phyloP scores from a whole-genome alignment of 192 early-diverging fungal genomes.

The Oehlia diaphana region DNA sequence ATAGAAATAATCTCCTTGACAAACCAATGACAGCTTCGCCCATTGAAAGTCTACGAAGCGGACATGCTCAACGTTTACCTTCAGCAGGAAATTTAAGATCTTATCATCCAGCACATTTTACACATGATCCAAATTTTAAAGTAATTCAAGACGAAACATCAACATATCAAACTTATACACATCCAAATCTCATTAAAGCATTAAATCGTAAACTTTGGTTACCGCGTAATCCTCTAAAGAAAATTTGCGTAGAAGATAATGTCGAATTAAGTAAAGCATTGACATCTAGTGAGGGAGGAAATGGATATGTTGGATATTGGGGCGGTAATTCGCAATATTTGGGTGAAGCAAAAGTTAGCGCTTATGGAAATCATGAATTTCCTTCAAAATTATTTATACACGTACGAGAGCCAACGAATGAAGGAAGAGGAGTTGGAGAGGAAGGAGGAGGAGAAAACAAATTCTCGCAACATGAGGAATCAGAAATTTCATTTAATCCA shows the following conservation, averaged over 20 bases:
- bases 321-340: slow-evolving; percentile 10
- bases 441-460: not conserved
- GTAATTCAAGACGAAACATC: slow-evolving; percentile 38
- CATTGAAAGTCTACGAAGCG: not conserved
- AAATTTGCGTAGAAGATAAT: slow-evolving; percentile 41
- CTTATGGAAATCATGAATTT: slow-evolving; percentile 1
- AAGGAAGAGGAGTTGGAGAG: no score
- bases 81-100: not conserved
- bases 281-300: slow-evolving; percentile 29
- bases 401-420: not conserved
- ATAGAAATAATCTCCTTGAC: not conserved
- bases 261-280: slow-evolving; percentile 40
- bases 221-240: slow-evolving; percentile 40
- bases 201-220: slow-evolving; percentile 44
- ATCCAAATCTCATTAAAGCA: slow-evolving; percentile 44
- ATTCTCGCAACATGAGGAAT: not conserved
- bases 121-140: slow-evolving; percentile 22
- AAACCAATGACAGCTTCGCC: not conserved
- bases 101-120: not conserved
- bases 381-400: not conserved
- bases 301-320: slow-evolving; percentile 22
- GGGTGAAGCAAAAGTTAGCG: slow-evolving; percentile 15
- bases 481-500: not conserved
- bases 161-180: slow-evolving; percentile 44
- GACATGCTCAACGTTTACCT: not conserved